These are phyloP conservation scores for Fusarium sp. DNA, from an alignment of 2,329 filamentous ascomycete genomes.

Conservation along the genomic window DNA sequence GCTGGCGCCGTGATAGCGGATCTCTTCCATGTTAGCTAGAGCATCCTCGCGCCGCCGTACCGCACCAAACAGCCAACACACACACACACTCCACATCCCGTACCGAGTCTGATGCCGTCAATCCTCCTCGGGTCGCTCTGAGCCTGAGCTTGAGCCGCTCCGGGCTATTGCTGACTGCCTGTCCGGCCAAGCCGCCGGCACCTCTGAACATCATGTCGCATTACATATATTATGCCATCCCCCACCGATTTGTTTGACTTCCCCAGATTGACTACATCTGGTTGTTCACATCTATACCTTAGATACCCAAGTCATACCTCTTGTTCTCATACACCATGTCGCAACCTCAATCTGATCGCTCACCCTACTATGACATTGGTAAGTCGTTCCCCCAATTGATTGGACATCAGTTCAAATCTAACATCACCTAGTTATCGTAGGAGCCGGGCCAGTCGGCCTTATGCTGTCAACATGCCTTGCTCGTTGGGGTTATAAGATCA, in stretches of 20 bases:
- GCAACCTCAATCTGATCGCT: conserved; percentile 37
- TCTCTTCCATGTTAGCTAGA: conserved; percentile 22
- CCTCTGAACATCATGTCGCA: conserved; percentile 28
- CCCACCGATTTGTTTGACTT: conserved; percentile 17
- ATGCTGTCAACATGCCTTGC: conserved; percentile 90
- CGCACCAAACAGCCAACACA: conserved; percentile 23
- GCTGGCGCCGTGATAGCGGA: conserved; percentile 14
- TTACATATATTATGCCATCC: conserved; percentile 40
- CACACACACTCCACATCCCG: conserved; percentile 26
- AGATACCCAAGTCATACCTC: conserved; percentile 23
- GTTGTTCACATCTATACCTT: conserved; percentile 1
- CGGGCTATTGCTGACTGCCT: conserved; percentile 18
- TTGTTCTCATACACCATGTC: conserved; percentile 32
- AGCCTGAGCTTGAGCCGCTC: conserved; percentile 28
- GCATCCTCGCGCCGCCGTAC: conserved; percentile 1
- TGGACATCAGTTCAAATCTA: conserved; percentile 31
- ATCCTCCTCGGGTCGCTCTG: conserved; percentile 35
- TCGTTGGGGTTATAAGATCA: conserved; percentile 94
- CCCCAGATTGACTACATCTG: conserved; percentile 18
- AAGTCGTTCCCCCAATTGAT: conserved; percentile 21
- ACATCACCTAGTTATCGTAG: conserved; percentile 78
- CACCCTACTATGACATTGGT: conserved; percentile 64
- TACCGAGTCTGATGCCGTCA: conserved; percentile 44
- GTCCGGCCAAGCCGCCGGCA: conserved; percentile 29
- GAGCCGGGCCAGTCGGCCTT: conserved; percentile 89